Base-by-base conservation (phyloP, 164 flowering plant species). In the Platanus orientalis region DNA sequence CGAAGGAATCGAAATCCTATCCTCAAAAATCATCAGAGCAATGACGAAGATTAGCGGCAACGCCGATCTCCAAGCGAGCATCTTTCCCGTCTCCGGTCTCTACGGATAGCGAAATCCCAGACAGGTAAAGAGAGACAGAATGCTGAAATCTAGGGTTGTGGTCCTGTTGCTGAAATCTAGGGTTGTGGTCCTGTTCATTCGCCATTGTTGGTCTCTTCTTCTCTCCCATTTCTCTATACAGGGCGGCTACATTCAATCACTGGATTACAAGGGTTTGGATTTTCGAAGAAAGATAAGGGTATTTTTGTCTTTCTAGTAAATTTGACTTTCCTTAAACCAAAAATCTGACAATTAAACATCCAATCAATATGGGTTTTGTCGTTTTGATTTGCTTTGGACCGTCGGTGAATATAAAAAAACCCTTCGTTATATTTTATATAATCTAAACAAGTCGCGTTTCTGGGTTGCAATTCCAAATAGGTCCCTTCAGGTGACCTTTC, bases 1-100 rank as follows among this genome's bases (percentile, higher is more conserved):
- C 2, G 82, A 75, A 3, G 92, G 92, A 28, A 64, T 62, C 3
- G 83, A 75, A 42, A 71, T 69, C 64, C 68, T 61, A 54, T 84
- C 85, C 60, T 86, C 85, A 73, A 67, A 78, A 47, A 73, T 57
- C 24, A 70, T 39, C 25, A 76, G 48, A 29, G 60, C 74, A 36
- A 27, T 19, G 13, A 64, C 59, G 30, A 73, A 42, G 11, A 76
- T 48, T 25, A 73, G 67, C 12, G 74, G 70, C 25, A 73, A 32
- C 6, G 56, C 24, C 29, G 72, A 59, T 42, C 47, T 67, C 64
- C 64, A 69, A n/a, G 25, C 23, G 13, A 70, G 52, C 62, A 81
- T 17, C 27, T 57, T 60, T 58, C 17, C 21, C 14, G 10, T 0
- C 50, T 26, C 45, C 32, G 39, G 13, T 26, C 20, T 32, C 48